Evolutionary conservation across 768 basidiomycete species (phyloP).

Genomic region (Termitomyces sp.): DNA sequence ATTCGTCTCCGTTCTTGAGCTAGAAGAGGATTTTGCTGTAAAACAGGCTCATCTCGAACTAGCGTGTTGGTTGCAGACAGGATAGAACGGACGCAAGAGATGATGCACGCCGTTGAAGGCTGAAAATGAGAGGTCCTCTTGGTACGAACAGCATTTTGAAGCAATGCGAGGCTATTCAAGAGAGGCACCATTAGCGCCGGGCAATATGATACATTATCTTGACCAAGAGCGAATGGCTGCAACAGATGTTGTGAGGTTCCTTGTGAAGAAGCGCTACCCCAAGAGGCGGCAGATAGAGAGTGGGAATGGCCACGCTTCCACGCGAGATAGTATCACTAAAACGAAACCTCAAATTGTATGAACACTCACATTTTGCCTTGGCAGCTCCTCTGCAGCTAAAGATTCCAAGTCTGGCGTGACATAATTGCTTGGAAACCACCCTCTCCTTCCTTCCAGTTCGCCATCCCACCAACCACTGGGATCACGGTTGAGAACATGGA

Average conservation of each 20-base stretch:
- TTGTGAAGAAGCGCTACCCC: slow-evolving; percentile 41
- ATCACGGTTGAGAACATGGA: slow-evolving; percentile 87
- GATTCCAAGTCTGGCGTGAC: slow-evolving; percentile 63
- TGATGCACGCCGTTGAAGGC: slow-evolving; percentile 91
- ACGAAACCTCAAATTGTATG: slow-evolving; percentile 6
- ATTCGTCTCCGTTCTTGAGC: slow-evolving; percentile 79
- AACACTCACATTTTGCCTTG: slow-evolving; percentile 37
- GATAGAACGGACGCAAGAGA: slow-evolving; percentile 87
- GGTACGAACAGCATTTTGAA: slow-evolving; percentile 81
- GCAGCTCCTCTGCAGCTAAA: slow-evolving; percentile 52
- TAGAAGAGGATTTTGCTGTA: slow-evolving; percentile 62
- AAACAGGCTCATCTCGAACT: slow-evolving; percentile 70
- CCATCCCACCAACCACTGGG: slow-evolving; percentile 98
- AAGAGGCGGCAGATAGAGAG: slow-evolving; percentile 49
- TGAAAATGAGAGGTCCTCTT: slow-evolving; percentile 82
- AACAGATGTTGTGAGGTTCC: slow-evolving; percentile 32
- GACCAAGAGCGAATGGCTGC: slow-evolving; percentile 39
- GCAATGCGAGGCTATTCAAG: slow-evolving; percentile 76
- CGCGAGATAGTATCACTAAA: neutral
- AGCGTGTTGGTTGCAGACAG: slow-evolving; percentile 81
- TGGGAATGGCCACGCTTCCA: slow-evolving; percentile 41
- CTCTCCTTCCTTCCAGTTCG: slow-evolving; percentile 80
- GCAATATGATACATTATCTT: slow-evolving; percentile 58
- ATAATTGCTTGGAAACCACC: slow-evolving; percentile 99
- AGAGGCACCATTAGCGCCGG: slow-evolving; percentile 81